These are phyloP conservation scores for Hypoxylon intermedium DNA, from an alignment of 495 filamentous ascomycete genomes.

Conservation along the genomic window DNA sequence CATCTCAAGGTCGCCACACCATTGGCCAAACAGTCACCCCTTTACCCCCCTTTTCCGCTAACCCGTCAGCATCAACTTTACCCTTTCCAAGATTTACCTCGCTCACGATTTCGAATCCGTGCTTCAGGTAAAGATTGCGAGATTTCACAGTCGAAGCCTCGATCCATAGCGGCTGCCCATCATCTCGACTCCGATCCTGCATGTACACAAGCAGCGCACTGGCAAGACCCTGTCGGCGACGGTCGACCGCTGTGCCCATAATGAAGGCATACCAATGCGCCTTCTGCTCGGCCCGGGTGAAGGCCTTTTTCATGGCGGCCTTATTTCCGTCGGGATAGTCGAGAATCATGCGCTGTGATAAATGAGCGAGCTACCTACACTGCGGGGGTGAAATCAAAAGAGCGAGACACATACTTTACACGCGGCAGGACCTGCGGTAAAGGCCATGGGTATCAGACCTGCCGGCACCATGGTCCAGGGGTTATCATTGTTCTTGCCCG, in stretches of 20 bases:
- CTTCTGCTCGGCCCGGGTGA: background rate
- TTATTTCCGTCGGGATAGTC: too few relatives aligned
- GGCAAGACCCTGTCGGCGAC: slow-evolving; percentile 14
- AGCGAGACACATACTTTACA: too few relatives aligned
- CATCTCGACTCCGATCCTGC: background rate
- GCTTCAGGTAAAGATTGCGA: slow-evolving; percentile 5
- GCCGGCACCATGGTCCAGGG: slow-evolving; percentile 1
- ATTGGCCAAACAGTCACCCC: slow-evolving; percentile 15
- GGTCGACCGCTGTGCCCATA: slow-evolving; percentile 6
- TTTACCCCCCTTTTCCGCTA: slow-evolving; percentile 4
- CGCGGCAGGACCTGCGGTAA: too few relatives aligned
- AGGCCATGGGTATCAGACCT: too few relatives aligned
- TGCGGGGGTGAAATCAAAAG: too few relatives aligned
- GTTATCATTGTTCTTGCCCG: background rate
- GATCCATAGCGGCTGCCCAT: slow-evolving; percentile 17
- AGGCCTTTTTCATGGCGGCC: background rate
- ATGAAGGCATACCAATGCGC: slow-evolving; percentile 18
- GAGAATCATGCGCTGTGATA: too few relatives aligned
- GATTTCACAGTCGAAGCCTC: slow-evolving; percentile 9
- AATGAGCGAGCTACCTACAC: too few relatives aligned
- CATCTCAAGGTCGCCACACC: slow-evolving; percentile 11
- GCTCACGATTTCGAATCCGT: slow-evolving; percentile 13
- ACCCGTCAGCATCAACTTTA: slow-evolving; percentile 9
- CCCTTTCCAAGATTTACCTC: slow-evolving; percentile 7
- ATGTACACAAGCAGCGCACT: slow-evolving; percentile 9